Evolutionary conservation across 495 filamentous ascomycete species (phyloP).

Genomic region (Neurospora cerealis): DNA sequence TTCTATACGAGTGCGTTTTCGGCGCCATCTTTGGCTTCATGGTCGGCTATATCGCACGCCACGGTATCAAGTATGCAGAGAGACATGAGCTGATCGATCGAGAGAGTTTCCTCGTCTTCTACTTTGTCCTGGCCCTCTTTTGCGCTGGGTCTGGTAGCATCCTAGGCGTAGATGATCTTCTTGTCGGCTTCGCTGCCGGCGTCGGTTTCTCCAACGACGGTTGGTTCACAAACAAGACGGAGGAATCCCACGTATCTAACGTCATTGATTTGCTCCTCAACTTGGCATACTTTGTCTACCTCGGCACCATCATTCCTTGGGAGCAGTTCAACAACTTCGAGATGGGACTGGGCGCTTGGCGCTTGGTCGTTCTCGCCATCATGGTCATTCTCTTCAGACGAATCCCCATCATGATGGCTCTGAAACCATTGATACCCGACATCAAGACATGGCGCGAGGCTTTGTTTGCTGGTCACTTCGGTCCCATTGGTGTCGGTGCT

Average conservation of each 20-base stretch:
- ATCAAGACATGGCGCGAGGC: constrained; percentile 98
- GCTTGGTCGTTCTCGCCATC: constrained; percentile 77
- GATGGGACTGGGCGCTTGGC: constrained; percentile 73
- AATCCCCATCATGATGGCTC: constrained; percentile 85
- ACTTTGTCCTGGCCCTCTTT: constrained; percentile 94
- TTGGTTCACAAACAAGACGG: constrained; percentile 97
- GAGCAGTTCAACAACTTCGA: constrained; percentile 62
- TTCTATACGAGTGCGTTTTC: constrained; percentile 94
- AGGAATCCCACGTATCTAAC: constrained; percentile 97
- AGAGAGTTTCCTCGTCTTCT: constrained; percentile 97
- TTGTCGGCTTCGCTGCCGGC: constrained; percentile 90
- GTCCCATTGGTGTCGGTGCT: constrained; percentile 94
- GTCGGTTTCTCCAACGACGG: constrained; percentile 98
- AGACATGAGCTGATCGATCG: constrained; percentile 79
- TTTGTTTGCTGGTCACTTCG: constrained; percentile 95
- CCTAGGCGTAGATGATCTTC: constrained; percentile 88
- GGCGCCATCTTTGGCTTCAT: constrained; percentile 82
- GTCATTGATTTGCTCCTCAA: constrained; percentile 97
- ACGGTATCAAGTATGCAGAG: constrained; percentile 85
- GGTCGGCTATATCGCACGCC: constrained; percentile 80
- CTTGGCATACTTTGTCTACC: constrained; percentile 94
- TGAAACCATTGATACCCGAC: constrained; percentile 93
- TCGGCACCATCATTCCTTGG: constrained; percentile 97
- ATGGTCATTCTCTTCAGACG: constrained; percentile 93
- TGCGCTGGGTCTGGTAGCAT: constrained; percentile 91